Conservation (phyloP, 2,329 filamentous ascomycete species). For the Mycocentrospora acerina region DNA sequence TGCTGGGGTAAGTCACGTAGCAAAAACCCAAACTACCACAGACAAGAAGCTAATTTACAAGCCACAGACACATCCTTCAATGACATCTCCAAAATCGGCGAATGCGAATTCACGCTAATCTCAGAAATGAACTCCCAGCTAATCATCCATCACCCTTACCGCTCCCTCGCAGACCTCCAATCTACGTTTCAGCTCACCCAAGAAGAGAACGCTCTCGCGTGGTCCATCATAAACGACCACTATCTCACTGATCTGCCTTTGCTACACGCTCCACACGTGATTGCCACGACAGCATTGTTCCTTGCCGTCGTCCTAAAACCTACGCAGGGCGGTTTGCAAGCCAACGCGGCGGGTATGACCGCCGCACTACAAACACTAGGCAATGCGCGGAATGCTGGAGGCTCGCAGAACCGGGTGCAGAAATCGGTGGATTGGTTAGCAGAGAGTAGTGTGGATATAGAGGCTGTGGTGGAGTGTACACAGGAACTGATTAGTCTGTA, state of each 20-base stretch:
- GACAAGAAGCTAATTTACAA: constrained; percentile 7
- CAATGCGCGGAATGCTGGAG: constrained; percentile 32
- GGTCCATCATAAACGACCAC: constrained; percentile 86
- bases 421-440: constrained; percentile 80
- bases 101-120: constrained; percentile 92
- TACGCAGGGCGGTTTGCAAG: constrained; percentile 52
- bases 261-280: constrained; percentile 79
- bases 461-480: constrained; percentile 82
- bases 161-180: constrained; percentile 72
- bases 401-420: constrained; percentile 57
- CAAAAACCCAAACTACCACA: background rate
- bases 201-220: constrained; percentile 76
- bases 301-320: constrained; percentile 81
- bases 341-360: constrained; percentile 44
- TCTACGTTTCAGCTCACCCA: constrained; percentile 68
- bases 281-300: constrained; percentile 84
- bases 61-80: constrained; percentile 38
- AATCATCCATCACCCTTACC: constrained; percentile 89
- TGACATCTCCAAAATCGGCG: constrained; percentile 82
- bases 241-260: constrained; percentile 91
- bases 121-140: constrained; percentile 88
- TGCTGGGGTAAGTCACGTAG: constrained; percentile 48
- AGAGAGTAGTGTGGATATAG: constrained; percentile 81
- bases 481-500: constrained; percentile 92
- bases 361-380: constrained; percentile 41